A percentile compares a stretch with the other conserved stretches of the same genome.
phyloP scores from a whole-genome alignment of 1,284 basidiomycete genomes.

The Hemileia vastatrix region DNA sequence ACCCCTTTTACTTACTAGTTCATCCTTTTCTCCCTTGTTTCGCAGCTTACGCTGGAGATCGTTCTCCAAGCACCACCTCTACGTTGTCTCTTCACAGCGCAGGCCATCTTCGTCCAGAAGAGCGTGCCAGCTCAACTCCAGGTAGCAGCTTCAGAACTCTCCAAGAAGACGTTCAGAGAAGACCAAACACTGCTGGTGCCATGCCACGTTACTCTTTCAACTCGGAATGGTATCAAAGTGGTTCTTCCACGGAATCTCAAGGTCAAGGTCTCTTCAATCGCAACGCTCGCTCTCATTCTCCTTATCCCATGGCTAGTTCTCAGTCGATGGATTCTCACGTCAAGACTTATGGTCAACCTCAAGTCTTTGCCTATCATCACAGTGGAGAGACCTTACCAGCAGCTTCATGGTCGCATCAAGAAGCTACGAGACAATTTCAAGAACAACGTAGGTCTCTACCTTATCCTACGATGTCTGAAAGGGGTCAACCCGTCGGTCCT shows the following conservation, averaged over 20 bases:
- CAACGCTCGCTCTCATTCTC: background rate
- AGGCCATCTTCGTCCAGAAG: background rate
- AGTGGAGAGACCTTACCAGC: too few species aligned
- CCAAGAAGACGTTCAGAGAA: background rate
- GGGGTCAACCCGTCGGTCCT: too few species aligned
- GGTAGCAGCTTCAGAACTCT: background rate
- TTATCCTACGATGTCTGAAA: too few species aligned
- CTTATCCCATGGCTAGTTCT: background rate
- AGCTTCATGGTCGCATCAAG: too few species aligned
- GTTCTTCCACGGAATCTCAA: background rate
- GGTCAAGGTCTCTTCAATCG: background rate
- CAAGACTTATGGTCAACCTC: background rate
- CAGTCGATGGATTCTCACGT: background rate
- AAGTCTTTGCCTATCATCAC: background rate
- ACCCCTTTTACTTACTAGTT: background rate
- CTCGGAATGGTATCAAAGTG: background rate
- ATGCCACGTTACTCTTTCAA: background rate
- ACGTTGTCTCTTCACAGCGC: background rate
- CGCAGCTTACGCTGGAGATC: background rate
- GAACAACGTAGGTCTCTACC: too few species aligned
- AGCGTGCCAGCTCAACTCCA: background rate
- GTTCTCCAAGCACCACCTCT: background rate
- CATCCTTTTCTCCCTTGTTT: background rate
- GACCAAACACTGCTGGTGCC: background rate
- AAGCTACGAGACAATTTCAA: too few species aligned